A percentile compares a stretch with the other conserved stretches of the same genome.
Evolutionary conservation across 371 early-diverging fungal genomes (phyloP).

Genomic region (Haplosporangium sp.): DNA sequence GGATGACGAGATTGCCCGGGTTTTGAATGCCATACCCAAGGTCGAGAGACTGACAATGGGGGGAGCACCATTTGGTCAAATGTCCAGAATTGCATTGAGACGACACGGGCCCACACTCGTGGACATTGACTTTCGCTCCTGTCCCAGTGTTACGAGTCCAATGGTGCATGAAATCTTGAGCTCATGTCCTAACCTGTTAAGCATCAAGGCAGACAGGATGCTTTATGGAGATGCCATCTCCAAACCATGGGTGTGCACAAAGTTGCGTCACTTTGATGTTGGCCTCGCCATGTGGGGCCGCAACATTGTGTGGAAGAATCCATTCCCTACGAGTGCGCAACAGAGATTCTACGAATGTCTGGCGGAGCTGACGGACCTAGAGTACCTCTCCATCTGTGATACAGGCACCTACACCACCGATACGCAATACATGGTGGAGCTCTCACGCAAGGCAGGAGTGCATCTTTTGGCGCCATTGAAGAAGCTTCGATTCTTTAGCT

Average conservation of each 20-base stretch:
- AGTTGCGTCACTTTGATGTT: constrained; percentile 3
- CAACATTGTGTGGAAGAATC: too few species aligned
- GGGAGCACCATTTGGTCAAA: constrained; percentile 5
- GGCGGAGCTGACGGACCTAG: not conserved
- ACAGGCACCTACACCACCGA: too few species aligned
- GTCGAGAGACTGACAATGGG: constrained; percentile 29
- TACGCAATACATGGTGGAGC: not conserved
- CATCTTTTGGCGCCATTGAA: not conserved
- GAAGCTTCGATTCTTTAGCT: not conserved
- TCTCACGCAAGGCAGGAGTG: not conserved
- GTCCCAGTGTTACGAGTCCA: constrained; percentile 1
- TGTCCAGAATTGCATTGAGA: constrained; percentile 10
- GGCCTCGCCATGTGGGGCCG: too few species aligned
- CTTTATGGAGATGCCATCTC: not conserved
- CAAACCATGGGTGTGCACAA: constrained; percentile 13
- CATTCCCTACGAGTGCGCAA: too few species aligned
- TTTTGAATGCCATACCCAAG: constrained; percentile 20
- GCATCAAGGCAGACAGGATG: constrained; percentile 9
- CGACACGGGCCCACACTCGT: constrained; percentile 30
- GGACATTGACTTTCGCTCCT: constrained; percentile 23
- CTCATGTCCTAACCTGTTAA: constrained; percentile 29
- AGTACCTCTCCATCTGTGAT: not conserved
- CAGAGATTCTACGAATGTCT: constrained; percentile 17
- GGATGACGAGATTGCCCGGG: constrained; percentile 15
- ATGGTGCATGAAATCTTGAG: constrained; percentile 33